A percentile compares a stretch with the other conserved stretches of the same genome.
These are phyloP conservation scores for Gomphus bonarii DNA, from an alignment of 1,284 basidiomycete species.

Conservation along the genomic window DNA sequence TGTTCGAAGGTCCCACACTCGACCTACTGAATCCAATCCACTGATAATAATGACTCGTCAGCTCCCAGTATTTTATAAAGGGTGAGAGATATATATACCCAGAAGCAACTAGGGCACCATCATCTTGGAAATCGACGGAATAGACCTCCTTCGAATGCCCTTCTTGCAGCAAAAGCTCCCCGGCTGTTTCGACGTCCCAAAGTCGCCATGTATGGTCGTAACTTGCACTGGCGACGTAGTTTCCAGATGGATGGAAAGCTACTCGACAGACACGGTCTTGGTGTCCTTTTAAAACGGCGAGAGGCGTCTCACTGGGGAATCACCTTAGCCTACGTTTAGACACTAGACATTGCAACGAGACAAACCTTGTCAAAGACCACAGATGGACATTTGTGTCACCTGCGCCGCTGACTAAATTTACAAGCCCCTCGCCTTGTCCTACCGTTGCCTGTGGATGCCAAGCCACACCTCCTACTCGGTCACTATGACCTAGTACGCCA, in stretches of 20 bases:
- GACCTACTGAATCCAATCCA: constrained; percentile 92
- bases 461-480: constrained; percentile 89
- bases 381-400: constrained; percentile 80
- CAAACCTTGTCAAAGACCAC: constrained; percentile 80
- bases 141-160: constrained; percentile 98
- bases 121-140: constrained; percentile 88
- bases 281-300: constrained; percentile 82
- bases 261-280: constrained; percentile 86
- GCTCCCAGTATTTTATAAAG: not conserved
- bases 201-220: constrained; percentile 99
- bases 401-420: constrained; percentile 88
- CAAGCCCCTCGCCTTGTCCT: constrained; percentile 52
- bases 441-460: constrained; percentile 96
- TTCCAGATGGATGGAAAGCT: constrained; percentile 91
- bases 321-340: not conserved
- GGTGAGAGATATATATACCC: constrained; percentile 47
- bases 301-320: constrained; percentile 54
- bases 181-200: constrained; percentile 81
- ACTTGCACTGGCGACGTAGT: constrained; percentile 88
- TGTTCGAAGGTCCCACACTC: constrained; percentile 94
- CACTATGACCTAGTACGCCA: constrained; percentile 58
- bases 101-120: constrained; percentile 87
- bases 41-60: constrained; percentile 29
- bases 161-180: constrained; percentile 86
- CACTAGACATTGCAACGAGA: not conserved